A percentile compares a stretch with the other conserved stretches of the same genome.
These are phyloP conservation scores for Phytophthora kernoviae DNA, from an alignment of 352 stramenopile species.

Conservation along the genomic window DNA sequence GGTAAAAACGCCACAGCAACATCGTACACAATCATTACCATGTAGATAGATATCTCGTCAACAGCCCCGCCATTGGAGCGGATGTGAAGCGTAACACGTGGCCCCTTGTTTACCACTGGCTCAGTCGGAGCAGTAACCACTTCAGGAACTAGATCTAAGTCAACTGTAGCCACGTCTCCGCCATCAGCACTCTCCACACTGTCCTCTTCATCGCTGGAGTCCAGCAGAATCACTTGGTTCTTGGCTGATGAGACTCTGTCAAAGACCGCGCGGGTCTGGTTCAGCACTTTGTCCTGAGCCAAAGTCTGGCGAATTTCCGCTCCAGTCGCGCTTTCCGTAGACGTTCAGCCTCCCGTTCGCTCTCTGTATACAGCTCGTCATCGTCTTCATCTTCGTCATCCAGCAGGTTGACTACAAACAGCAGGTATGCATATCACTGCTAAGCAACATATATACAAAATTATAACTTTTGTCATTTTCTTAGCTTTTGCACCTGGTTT, in stretches of 20 bases:
- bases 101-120: conserved; percentile 43
- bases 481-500: conserved; percentile 17
- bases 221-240: conserved; percentile 52
- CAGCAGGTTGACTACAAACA: conserved; percentile 13
- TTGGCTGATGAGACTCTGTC: conserved; percentile 34
- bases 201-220: conserved; percentile 51
- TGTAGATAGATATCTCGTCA: conserved; percentile 64
- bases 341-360: conserved; percentile 42
- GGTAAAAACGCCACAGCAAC: not conserved
- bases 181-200: conserved; percentile 1
- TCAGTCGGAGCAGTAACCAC: not conserved
- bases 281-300: conserved; percentile 60
- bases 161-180: not conserved
- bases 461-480: not conserved
- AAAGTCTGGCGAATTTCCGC: conserved; percentile 53
- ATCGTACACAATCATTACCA: conserved; percentile 31
- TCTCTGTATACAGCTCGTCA: conserved; percentile 45
- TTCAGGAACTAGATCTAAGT: not conserved
- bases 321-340: conserved; percentile 50
- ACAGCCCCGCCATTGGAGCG: conserved; percentile 61
- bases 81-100: conserved; percentile 56
- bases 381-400: conserved; percentile 40
- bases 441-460: not conserved
- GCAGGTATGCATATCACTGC: not conserved
- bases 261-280: conserved; percentile 67